phyloP scores from a whole-genome alignment of 2,329 filamentous ascomycete species.

The Fusarium brevicatenulatum region DNA sequence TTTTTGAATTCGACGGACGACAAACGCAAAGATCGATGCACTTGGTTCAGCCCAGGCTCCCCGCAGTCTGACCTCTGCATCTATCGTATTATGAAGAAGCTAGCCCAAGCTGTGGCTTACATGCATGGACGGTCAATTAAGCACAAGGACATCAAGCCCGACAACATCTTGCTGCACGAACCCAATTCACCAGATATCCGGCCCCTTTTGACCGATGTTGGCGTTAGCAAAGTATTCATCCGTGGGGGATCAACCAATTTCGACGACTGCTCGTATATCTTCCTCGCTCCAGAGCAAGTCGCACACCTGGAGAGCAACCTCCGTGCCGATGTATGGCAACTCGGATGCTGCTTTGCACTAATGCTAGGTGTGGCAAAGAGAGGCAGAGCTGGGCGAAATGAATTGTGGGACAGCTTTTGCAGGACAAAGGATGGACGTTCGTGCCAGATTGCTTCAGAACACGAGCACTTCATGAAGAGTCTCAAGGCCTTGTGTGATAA shows the following conservation, averaged over 20 bases:
- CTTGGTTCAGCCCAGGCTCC: neutral
- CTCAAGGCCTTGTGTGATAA: neutral
- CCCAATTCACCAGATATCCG: accelerated
- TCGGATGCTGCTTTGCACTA: neutral
- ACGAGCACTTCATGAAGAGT: neutral
- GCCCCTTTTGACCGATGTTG: neutral
- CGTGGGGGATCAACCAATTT: neutral
- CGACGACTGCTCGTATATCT: neutral
- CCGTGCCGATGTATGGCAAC: neutral
- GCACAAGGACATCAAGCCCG: neutral
- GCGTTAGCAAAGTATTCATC: neutral
- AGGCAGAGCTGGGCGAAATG: neutral
- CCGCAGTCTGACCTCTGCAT: neutral
- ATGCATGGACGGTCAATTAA: neutral
- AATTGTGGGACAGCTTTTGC: neutral
- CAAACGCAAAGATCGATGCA: neutral
- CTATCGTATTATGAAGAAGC: neutral
- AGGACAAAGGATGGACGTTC: neutral
- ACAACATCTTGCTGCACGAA: neutral
- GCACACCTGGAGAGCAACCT: neutral
- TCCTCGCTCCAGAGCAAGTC: neutral
- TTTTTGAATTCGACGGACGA: neutral
- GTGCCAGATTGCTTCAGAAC: neutral
- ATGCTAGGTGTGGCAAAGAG: neutral
- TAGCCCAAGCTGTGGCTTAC: neutral